Conservation (phyloP, 2,329 filamentous ascomycete genomes). For the Albifimbria verrucaria region DNA sequence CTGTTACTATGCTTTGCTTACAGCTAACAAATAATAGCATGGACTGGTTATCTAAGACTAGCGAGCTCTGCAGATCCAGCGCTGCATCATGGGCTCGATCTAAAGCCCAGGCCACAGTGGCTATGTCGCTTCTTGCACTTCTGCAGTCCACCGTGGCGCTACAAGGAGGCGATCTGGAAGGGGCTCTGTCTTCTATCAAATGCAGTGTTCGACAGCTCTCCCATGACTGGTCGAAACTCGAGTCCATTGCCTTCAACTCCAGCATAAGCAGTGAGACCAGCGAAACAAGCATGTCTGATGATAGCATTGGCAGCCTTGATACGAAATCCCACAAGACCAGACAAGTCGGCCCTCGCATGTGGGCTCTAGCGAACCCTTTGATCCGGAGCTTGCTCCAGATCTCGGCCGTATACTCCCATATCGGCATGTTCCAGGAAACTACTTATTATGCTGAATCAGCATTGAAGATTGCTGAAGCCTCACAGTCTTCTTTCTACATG, state of each 20-base stretch:
- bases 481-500: slow-evolving; percentile 57
- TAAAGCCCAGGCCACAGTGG: slow-evolving; percentile 28
- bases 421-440: slow-evolving; percentile 85
- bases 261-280: slow-evolving; percentile 6
- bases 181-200: slow-evolving; percentile 56
- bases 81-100: slow-evolving; percentile 29
- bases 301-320: slow-evolving; percentile 23
- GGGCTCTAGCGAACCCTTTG: slow-evolving; percentile 73
- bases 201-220: slow-evolving; percentile 54
- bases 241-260: slow-evolving; percentile 25
- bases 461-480: slow-evolving; percentile 68
- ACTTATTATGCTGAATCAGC: slow-evolving; percentile 85
- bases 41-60: slow-evolving; percentile 34
- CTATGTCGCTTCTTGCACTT: slow-evolving; percentile 35
- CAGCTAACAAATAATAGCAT: slow-evolving; percentile 15
- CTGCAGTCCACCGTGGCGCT: slow-evolving; percentile 64
- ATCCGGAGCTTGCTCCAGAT: slow-evolving; percentile 70
- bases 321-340: slow-evolving; percentile 14
- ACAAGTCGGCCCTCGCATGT: slow-evolving; percentile 61
- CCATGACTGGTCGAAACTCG: slow-evolving; percentile 53
- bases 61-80: slow-evolving; percentile 28
- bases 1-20: not conserved
- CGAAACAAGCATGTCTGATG: slow-evolving; percentile 24
- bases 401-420: slow-evolving; percentile 74
- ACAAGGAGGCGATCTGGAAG: slow-evolving; percentile 56